These are phyloP conservation scores for Stachybotrys elegans DNA, from an alignment of 2,329 filamentous ascomycete genomes.

Conservation along the genomic window DNA sequence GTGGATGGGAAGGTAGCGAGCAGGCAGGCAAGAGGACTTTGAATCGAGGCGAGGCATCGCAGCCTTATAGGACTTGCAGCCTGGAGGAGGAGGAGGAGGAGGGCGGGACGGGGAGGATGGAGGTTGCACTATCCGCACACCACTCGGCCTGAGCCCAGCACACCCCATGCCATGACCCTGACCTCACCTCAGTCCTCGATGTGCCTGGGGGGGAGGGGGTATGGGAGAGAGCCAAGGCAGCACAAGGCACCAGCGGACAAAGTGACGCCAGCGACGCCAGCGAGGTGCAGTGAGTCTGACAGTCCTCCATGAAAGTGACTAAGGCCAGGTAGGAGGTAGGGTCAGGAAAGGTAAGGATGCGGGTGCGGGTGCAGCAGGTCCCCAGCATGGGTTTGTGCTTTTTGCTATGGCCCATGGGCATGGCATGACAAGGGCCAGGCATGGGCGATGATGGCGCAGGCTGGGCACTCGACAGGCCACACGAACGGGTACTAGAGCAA, in stretches of 20 bases:
- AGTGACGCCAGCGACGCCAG: slow-evolving; percentile 22
- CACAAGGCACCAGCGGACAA: not conserved
- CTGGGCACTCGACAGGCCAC: too few species aligned
- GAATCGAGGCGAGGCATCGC: slow-evolving; percentile 37
- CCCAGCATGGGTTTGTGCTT: too few species aligned
- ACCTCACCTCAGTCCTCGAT: not conserved
- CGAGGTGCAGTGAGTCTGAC: slow-evolving; percentile 20
- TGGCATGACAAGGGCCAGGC: too few species aligned
- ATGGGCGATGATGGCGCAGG: too few species aligned
- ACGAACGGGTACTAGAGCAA: too few species aligned
- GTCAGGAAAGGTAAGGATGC: slow-evolving; percentile 5
- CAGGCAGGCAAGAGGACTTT: slow-evolving; percentile 20
- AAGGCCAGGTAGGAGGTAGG: slow-evolving; percentile 11
- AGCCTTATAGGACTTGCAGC: slow-evolving; percentile 46
- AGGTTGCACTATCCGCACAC: slow-evolving; percentile 14
- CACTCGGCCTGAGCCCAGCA: slow-evolving; percentile 4
- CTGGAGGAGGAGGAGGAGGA: slow-evolving; percentile 19
- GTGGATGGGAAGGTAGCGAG: slow-evolving; percentile 4
- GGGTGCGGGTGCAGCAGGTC: too few species aligned
- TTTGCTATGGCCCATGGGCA: too few species aligned
- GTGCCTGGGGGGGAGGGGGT: not conserved
- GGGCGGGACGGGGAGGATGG: slow-evolving; percentile 4
- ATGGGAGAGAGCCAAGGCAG: not conserved
- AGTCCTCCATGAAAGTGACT: slow-evolving; percentile 25
- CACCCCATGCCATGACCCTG: not conserved